Conservation (phyloP, 306 rosid genomes). For the Ziziphus jujuba region DNA sequence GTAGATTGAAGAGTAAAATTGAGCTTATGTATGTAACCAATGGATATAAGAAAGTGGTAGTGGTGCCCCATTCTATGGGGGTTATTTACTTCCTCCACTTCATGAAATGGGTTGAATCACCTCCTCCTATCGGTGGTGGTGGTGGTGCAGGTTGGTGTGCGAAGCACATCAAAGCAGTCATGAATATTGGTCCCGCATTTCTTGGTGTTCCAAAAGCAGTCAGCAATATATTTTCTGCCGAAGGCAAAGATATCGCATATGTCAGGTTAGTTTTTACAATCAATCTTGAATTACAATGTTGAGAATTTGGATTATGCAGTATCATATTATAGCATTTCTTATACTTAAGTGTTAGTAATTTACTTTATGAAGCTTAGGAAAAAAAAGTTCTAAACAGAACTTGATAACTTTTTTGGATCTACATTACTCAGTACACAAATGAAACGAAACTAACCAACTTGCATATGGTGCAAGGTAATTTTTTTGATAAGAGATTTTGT, state of each 20-base stretch:
- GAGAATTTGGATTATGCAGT: slow-evolving; percentile 4
- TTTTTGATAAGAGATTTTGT: too few relatives aligned
- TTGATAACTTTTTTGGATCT: too few relatives aligned
- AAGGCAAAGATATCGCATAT: slow-evolving; percentile 46
- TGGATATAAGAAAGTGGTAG: slow-evolving; percentile 75
- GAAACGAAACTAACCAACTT: background rate
- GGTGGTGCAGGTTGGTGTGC: slow-evolving; percentile 79
- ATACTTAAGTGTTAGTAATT: background rate
- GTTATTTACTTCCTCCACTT: slow-evolving; percentile 72
- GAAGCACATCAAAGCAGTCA: slow-evolving; percentile 71
- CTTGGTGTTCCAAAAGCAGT: slow-evolving; percentile 75
- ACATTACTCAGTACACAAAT: too few relatives aligned
- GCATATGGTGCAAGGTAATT: too few relatives aligned
- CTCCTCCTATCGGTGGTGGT: slow-evolving; percentile 70
- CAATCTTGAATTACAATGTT: slow-evolving; percentile 19
- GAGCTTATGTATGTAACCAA: slow-evolving; percentile 67
- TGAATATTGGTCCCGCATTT: slow-evolving; percentile 74
- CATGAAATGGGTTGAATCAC: slow-evolving; percentile 88
- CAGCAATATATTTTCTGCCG: slow-evolving; percentile 60
- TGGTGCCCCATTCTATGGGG: slow-evolving; percentile 88
- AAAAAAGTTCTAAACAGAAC: too few relatives aligned
- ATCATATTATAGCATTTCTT: background rate
- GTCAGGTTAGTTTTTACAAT: slow-evolving; percentile 55
- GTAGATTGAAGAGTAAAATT: slow-evolving; percentile 76
- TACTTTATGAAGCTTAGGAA: too few relatives aligned